Evolutionary conservation across 148 eudicot species (phyloP).

Genomic region (Rhododendron henanense): DNA sequence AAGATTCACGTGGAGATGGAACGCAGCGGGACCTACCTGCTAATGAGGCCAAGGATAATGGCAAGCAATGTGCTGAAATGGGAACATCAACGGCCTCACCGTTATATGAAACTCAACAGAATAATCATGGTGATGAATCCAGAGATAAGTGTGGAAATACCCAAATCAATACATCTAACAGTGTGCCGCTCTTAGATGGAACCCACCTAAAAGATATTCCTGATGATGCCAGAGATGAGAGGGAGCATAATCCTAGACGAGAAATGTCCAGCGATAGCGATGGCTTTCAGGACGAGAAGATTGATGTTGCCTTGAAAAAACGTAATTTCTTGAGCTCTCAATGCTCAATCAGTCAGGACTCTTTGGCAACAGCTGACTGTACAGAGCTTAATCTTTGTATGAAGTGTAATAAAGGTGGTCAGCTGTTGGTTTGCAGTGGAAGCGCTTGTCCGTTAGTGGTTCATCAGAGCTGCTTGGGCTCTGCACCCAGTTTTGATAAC

Average conservation of each 20-base stretch:
- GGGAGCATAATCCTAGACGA: constrained; percentile 5
- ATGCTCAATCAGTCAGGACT: constrained; percentile 34
- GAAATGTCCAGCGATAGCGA: constrained; percentile 27
- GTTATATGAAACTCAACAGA: neutral
- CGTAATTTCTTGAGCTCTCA: constrained; percentile 43
- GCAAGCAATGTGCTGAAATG: constrained; percentile 12
- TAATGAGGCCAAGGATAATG: constrained; percentile 13
- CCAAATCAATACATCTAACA: constrained; percentile 10
- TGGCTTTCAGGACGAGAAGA: constrained; percentile 20
- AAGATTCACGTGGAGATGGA: constrained; percentile 12
- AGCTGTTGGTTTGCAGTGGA: constrained; percentile 52
- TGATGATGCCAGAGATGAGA: constrained; percentile 4
- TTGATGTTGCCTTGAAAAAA: constrained; percentile 34
- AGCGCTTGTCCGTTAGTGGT: constrained; percentile 52
- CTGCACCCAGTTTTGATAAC: constrained; percentile 43
- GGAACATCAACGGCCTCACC: constrained; percentile 7
- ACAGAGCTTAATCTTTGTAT: constrained; percentile 48
- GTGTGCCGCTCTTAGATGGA: neutral
- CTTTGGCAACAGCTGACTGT: constrained; percentile 29
- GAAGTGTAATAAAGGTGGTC: constrained; percentile 65
- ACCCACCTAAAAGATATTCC: neutral
- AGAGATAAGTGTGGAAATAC: constrained; percentile 10
- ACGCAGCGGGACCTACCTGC: neutral
- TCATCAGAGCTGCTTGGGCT: constrained; percentile 66
- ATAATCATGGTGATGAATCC: constrained; percentile 11